A percentile compares a stretch with the other conserved stretches of the same genome.
phyloP scores from a whole-genome alignment of 1,139 yeast genomes.

The Yamadazyma dushanensis region DNA sequence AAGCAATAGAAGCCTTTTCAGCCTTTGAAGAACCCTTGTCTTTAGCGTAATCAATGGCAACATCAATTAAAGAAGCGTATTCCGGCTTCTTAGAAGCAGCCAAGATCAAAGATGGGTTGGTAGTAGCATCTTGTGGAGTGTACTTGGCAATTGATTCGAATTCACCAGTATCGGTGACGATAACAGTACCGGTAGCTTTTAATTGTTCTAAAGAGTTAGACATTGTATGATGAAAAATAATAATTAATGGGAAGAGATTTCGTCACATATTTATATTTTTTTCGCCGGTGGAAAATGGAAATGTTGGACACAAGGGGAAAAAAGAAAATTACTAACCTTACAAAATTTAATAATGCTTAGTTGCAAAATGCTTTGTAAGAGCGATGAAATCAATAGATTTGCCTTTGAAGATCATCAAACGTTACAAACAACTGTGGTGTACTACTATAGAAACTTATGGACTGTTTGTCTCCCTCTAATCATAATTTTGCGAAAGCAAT shows the following conservation, averaged over 20 bases:
- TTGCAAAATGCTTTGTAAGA: too few species aligned
- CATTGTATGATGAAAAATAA: constrained; percentile 16
- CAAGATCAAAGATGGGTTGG: constrained; percentile 96
- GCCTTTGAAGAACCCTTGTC: constrained; percentile 50
- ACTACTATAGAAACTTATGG: too few species aligned
- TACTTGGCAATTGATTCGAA: constrained; percentile 96
- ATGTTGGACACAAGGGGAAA: constrained; percentile 4
- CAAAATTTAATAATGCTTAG: too few species aligned
- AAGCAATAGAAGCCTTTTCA: constrained; percentile 66
- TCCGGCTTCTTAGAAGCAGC: constrained; percentile 93
- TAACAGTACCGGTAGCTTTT: constrained; percentile 92
- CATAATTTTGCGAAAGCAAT: constrained; percentile 1
- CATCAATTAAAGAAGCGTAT: constrained; percentile 86
- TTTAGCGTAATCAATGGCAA: constrained; percentile 87
- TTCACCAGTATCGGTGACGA: constrained; percentile 99
- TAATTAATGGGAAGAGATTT: constrained; percentile 2
- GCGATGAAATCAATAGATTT: too few species aligned
- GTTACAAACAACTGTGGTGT: too few species aligned
- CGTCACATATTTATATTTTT: constrained; percentile 5
- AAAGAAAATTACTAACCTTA: background rate
- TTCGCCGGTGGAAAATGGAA: background rate
- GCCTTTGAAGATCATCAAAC: too few species aligned
- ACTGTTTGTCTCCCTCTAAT: background rate
- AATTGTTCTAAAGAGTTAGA: constrained; percentile 85
- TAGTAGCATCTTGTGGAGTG: constrained; percentile 99